phyloP scores from a whole-genome alignment of 208 protist genomes.

The Leishmania gerbilli region DNA sequence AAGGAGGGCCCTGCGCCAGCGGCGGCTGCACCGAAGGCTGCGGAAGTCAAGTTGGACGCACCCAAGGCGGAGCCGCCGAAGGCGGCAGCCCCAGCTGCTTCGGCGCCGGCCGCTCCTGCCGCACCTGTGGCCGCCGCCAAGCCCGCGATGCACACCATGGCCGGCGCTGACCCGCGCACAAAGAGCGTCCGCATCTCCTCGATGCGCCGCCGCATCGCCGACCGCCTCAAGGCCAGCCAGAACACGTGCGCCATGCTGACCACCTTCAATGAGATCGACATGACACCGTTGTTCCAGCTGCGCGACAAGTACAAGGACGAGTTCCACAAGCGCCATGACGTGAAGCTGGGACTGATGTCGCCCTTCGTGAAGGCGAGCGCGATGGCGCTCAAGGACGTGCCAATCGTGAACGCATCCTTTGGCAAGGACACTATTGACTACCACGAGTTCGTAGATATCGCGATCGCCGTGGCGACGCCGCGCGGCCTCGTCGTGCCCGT shows the following conservation, averaged over 20 bases:
- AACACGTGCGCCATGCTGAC: constrained; percentile 99
- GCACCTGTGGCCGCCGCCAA: constrained; percentile 37
- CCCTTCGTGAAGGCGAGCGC: constrained; percentile 97
- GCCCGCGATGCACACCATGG: constrained; percentile 25
- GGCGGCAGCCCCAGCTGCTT: constrained; percentile 27
- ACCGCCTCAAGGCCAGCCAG: constrained; percentile 98
- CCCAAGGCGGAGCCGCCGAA: constrained; percentile 34
- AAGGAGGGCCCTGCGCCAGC: constrained; percentile 66
- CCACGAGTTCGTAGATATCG: constrained; percentile 98
- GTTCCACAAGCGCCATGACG: constrained; percentile 97
- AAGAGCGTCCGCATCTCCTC: constrained; percentile 92
- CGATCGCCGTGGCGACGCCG: constrained; percentile 97
- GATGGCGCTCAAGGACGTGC: constrained; percentile 96
- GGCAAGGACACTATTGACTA: constrained; percentile 97
- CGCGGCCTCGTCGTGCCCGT: constrained; percentile 98
- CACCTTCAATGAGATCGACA: constrained; percentile 99
- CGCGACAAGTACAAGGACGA: constrained; percentile 97
- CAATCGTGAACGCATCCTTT: constrained; percentile 96
- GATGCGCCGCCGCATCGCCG: constrained; percentile 96
- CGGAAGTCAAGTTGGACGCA: constrained; percentile 15
- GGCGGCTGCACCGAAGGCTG: constrained; percentile 15
- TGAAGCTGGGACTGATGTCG: constrained; percentile 99
- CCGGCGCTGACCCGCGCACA: constrained; percentile 74
- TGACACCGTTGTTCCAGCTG: constrained; percentile 95
- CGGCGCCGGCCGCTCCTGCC: constrained; percentile 21